Base-by-base conservation (phyloP, 2,329 filamentous ascomycete species). In the Colletotrichum sp. region DNA sequence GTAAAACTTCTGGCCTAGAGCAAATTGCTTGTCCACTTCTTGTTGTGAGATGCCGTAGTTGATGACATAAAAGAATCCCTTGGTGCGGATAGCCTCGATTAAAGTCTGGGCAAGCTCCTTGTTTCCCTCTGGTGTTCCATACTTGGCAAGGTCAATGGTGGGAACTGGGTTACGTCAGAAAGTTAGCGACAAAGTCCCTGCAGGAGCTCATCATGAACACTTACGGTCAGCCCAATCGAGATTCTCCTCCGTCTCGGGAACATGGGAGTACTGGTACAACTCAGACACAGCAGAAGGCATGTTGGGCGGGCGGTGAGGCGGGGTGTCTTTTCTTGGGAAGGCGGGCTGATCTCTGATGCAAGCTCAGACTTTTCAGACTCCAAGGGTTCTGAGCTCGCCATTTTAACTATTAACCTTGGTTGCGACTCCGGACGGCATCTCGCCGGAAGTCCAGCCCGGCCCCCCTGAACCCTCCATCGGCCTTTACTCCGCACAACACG, bases 41-140 rank as follows among this genome's bases (percentile, higher is more conserved):
- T 91, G 89, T 79, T 93, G 91, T 1, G 85, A 84, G 21, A 93
- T 89, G 77, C 89, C 90, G 78, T 90, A 93, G 82, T 93, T 92
- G 75, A 88, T 91, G 2, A 93, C 89, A 74, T 92, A 92, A 81
- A 92, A 93, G 83, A 92, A 90, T 0, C 81, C 82, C 70, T 85
- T 85, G 7, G 80, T 84, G 2, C 82, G 82, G 60, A 84, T 79
- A 1, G 83, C 83, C 7, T 85, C 80, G 16, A 85, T 80, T 1
- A 85, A 79, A 0, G 78, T 79, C 13, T 81, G 63, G 0, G 83
- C 79, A 3, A 85, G 81, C 3, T 79, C 75, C 0, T 71, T 71
- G 63, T 85, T 84, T 0, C 83, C 83, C 30, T 83, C 77, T 0
- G 80, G 69, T 0, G 82, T 83, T 0, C 83, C 83, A 30, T 85